A percentile compares a stretch with the other conserved stretches of the same genome.
phyloP scores from a whole-genome alignment of 768 basidiomycete species.

The Steccherinum ochraceum region DNA sequence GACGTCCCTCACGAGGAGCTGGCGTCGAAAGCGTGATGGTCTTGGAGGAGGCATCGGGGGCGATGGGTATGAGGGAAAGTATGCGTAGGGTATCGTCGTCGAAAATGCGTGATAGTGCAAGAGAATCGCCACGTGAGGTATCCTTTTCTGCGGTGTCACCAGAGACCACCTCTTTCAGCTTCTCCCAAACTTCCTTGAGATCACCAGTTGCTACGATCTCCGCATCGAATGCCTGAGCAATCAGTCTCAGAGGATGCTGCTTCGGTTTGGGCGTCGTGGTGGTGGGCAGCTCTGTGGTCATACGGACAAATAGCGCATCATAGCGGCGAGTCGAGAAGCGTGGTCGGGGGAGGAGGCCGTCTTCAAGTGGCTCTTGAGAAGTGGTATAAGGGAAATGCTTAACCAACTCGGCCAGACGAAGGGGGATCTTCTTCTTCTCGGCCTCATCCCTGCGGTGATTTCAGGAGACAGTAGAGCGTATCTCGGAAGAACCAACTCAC shows the following conservation, averaged over 20 bases:
- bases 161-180: conserved; percentile 33
- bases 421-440: conserved; percentile 49
- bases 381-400: conserved; percentile 57
- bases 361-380: conserved; percentile 19
- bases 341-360: conserved; percentile 51
- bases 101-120: conserved; percentile 46
- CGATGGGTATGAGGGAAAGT: conserved; percentile 44
- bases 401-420: conserved; percentile 64
- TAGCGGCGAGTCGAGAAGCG: conserved; percentile 61
- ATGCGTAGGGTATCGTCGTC: conserved; percentile 61
- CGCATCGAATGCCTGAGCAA: conserved; percentile 56
- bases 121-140: conserved; percentile 31
- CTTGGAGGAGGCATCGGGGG: conserved; percentile 24
- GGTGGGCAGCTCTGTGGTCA: conserved; percentile 48
- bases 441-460: conserved; percentile 47
- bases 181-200: conserved; percentile 41
- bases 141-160: conserved; percentile 18
- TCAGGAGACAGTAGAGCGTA: background rate
- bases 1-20: conserved; percentile 6
- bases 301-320: conserved; percentile 60
- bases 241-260: conserved; percentile 50
- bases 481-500: conserved; percentile 37
- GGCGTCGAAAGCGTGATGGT: conserved; percentile 26
- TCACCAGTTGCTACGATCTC: conserved; percentile 26
- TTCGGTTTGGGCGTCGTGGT: conserved; percentile 27